Base-by-base conservation (phyloP, 805 yeast genomes). In the Metschnikowia corniflorae region DNA sequence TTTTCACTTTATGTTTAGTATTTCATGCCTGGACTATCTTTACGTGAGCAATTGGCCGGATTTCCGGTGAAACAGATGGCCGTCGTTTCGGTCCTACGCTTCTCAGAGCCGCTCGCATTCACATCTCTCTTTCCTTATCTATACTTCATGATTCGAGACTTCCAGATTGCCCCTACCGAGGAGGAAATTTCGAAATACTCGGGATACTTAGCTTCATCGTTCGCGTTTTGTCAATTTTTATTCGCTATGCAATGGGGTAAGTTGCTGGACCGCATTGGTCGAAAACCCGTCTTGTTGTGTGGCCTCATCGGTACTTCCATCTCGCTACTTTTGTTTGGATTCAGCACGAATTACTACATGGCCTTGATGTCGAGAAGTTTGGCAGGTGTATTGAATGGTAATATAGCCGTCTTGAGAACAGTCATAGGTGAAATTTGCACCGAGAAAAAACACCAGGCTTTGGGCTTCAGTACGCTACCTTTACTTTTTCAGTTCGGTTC, bases 71-170 rank as follows among this genome's bases (percentile, higher is more conserved):
- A 70, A 51, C 83, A 78, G 44, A 62, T 64, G 55, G 33, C 44
- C 22, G 63, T 61, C 38, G 51, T 64, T 5, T 45, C 63, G 19
- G 43, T 70, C 19, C 72, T 77, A 33, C 60, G 84, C 39, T 72
- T 78, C 42, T 67, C 78, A 9, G 84, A 78, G 51, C 84, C 85
- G 1, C 67, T 79, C 15, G 75, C 82, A 2, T 79, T 78, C 60
- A 75, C 83, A 3, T 76, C 82, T 4, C 54, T 78, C 22, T 78
- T 79, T 50, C 85, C 85, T 3, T 79, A 78, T 48, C 70, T 78
- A 26, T 79, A 73, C 53, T 79, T 75, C 57, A 75, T 79, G 82
- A 77, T 78, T 14, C 55, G 75, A 41, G 80, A 75, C 42, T 78
- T 78, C 51, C 68, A 70, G 4, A 56, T 76, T 10, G 63, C 60